Evolutionary conservation across 768 basidiomycete genomes (phyloP), one percentile per base, ranked within the genome.

Genomic region (Tylopilus vinaceipallidus): DNA sequence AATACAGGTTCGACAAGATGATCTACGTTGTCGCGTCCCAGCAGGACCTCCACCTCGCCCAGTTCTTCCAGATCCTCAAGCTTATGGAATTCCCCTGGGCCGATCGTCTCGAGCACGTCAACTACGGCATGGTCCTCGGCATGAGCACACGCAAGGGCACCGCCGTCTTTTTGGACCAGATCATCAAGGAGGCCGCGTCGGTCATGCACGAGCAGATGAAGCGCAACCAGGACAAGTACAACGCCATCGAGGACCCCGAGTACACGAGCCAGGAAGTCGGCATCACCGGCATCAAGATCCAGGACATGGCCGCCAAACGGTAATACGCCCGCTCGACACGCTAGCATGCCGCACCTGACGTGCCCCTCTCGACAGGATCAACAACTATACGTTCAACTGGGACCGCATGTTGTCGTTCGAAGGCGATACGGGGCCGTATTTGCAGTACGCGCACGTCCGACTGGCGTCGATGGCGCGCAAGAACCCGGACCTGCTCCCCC

Each of bases 201-300:
- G 84, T 88, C 42, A 98, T 98, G 95, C 92, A 91, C 70, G 93
- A 95, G 51, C 91, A 95, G 71, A 99, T 99, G 95, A 77, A 75
- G 69, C 86, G 86, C 71, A 98, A 98, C 66, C 85, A 91, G 71
- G 92, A 84, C 45, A 99, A 98, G 70, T 98, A 95, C 61, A 80
- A 74, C 4, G 83, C 86, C 22, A 79, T 99, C 32, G 91, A 91
- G 61, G 83, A 99, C 67, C 95, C 95, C 1, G 87, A 90, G 62
- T 72, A 68, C 40, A 86, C 86, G 39, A 80, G 82, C 49, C 76
- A 78, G 54, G 89, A 95, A 68, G 84, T 98, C 41, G 97, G 95
- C 17, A 92, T 97, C 60, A 88, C 92, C 0, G 93, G 92, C 3
- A 87, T 99, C 57, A 98, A 98, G 75, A 94, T 99, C 52, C 97